Conservation (phyloP, 2,329 filamentous ascomycete species). For the Fonsecaea pugnacius region DNA sequence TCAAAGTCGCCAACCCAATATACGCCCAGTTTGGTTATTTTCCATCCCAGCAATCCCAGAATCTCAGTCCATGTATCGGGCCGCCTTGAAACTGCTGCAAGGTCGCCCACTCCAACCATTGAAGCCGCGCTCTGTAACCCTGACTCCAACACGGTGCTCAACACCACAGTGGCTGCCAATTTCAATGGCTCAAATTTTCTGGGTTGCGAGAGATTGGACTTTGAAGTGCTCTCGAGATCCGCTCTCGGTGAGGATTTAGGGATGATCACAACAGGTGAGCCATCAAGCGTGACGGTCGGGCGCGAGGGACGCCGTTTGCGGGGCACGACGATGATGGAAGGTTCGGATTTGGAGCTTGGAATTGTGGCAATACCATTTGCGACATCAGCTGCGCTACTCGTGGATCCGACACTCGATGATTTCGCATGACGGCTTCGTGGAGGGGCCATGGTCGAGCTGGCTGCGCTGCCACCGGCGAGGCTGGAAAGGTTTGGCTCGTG, state of each 20-base stretch:
- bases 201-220: background rate
- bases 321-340: slow-evolving; percentile 2
- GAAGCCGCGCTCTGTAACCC: slow-evolving; percentile 67
- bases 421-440: slow-evolving; percentile 29
- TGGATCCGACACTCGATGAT: slow-evolving; percentile 29
- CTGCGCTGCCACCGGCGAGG: slow-evolving; percentile 7
- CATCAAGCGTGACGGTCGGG: slow-evolving; percentile 18
- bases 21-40: slow-evolving; percentile 69
- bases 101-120: slow-evolving; percentile 65
- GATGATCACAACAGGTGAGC: slow-evolving; percentile 24
- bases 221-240: background rate
- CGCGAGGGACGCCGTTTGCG: slow-evolving; percentile 26
- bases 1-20: slow-evolving; percentile 78
- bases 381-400: slow-evolving; percentile 16
- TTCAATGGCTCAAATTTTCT: slow-evolving; percentile 38
- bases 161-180: slow-evolving; percentile 53
- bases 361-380: slow-evolving; percentile 17
- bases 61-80: slow-evolving; percentile 68
- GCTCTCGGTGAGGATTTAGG: slow-evolving; percentile 2
- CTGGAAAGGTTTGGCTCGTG: slow-evolving; percentile 23
- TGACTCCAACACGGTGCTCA: slow-evolving; percentile 66
- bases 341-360: slow-evolving; percentile 16
- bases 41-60: slow-evolving; percentile 57
- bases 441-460: slow-evolving; percentile 24
- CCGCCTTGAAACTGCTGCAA: slow-evolving; percentile 69